Conservation (phyloP, 2,329 filamentous ascomycete genomes). For the Bertia moriformis region DNA sequence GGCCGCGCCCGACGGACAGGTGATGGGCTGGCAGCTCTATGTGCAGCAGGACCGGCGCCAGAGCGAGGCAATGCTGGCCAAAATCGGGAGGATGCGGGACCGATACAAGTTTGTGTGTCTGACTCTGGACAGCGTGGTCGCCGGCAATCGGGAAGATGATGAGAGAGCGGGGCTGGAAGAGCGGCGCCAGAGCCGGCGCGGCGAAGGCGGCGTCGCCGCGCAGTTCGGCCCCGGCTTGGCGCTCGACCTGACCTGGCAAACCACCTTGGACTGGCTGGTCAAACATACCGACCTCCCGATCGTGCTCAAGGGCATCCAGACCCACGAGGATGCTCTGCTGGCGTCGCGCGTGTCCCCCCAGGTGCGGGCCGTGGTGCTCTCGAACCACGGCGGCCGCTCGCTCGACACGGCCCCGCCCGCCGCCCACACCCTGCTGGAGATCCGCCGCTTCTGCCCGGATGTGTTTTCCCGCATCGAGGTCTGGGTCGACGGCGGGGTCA, state of each 20-base stretch:
- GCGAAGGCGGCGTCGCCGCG: constrained; percentile 51
- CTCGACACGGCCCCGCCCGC: constrained; percentile 69
- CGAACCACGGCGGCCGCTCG: constrained; percentile 81
- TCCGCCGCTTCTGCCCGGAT: constrained; percentile 60
- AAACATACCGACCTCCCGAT: constrained; percentile 74
- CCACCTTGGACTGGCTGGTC: constrained; percentile 68
- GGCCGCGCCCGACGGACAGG: constrained; percentile 47
- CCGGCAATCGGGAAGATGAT: not conserved
- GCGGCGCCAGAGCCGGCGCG: constrained; percentile 24
- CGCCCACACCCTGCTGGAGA: constrained; percentile 60
- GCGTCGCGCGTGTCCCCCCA: constrained; percentile 59
- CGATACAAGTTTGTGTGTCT: not conserved
- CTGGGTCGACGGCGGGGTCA: constrained; percentile 75
- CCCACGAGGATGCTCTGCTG: constrained; percentile 81
- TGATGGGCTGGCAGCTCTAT: constrained; percentile 94
- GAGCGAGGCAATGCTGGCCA: constrained; percentile 18
- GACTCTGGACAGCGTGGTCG: not conserved
- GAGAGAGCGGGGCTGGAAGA: constrained; percentile 14
- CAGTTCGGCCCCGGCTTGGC: constrained; percentile 81
- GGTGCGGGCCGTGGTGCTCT: constrained; percentile 71
- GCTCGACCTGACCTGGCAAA: constrained; percentile 72
- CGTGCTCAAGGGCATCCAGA: constrained; percentile 83
- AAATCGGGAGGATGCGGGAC: no score
- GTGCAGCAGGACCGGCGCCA: constrained; percentile 73
- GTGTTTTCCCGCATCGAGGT: constrained; percentile 61